A percentile compares a stretch with the other conserved stretches of the same genome.
phyloP scores from a whole-genome alignment of 768 basidiomycete species.

The Pisolithus microcarpus region DNA sequence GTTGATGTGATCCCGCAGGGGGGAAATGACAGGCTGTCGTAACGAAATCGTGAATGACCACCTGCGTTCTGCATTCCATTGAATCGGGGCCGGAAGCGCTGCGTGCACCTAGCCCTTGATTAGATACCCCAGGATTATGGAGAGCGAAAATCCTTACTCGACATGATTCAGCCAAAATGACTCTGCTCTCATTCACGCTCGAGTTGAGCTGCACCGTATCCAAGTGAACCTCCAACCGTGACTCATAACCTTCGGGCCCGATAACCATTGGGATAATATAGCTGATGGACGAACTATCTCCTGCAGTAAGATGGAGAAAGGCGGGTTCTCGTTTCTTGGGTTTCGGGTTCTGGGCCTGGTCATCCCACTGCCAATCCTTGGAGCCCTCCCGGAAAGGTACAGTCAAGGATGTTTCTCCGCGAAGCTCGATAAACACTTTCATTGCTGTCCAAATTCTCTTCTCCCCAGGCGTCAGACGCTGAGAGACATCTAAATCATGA shows the following conservation, averaged over 20 bases:
- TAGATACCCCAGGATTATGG: conserved; percentile 9
- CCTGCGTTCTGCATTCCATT: conserved; percentile 72
- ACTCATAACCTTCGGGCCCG: conserved; percentile 65
- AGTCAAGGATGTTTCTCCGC: conserved; percentile 67
- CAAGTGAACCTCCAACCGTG: conserved; percentile 74
- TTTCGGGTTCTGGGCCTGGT: conserved; percentile 39
- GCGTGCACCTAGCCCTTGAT: conserved; percentile 46
- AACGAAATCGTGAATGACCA: conserved; percentile 77
- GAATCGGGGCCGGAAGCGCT: conserved; percentile 71
- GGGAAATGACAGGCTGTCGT: conserved; percentile 62
- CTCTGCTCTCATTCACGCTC: conserved; percentile 80
- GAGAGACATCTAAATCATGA: conserved; percentile 50
- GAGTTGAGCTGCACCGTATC: conserved; percentile 72
- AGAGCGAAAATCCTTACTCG: conserved; percentile 38
- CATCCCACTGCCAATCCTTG: conserved; percentile 98
- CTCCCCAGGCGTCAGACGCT: conserved; percentile 65
- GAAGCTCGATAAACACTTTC: conserved; percentile 75
- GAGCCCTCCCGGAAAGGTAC: conserved; percentile 91
- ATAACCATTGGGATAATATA: conserved; percentile 82
- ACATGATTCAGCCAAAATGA: conserved; percentile 73
- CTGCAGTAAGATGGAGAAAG: conserved; percentile 65
- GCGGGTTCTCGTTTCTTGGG: conserved; percentile 57
- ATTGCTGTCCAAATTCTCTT: conserved; percentile 76
- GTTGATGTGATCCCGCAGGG: conserved; percentile 90
- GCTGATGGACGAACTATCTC: conserved; percentile 77